Evolutionary conservation across 1,139 yeast genomes (phyloP).

Genomic region (Lodderomyces pseudojiufengensis): DNA sequence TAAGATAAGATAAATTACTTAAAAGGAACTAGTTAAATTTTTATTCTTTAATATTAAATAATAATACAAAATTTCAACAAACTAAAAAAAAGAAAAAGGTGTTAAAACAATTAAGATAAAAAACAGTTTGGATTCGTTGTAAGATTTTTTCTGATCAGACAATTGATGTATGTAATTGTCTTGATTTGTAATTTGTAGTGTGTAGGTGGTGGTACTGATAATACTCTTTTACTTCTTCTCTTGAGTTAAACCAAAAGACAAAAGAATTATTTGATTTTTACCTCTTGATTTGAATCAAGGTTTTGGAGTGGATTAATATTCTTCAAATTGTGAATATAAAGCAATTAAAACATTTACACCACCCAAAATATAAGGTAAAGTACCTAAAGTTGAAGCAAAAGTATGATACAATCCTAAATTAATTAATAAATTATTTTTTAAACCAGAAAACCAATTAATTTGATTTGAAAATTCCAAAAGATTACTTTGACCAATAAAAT

Average conservation of each 20-base stretch:
- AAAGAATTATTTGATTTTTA: no score
- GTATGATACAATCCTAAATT: slow-evolving; percentile 37
- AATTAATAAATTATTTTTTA: slow-evolving; percentile 34
- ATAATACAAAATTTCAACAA: background rate
- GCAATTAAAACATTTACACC: slow-evolving; percentile 47
- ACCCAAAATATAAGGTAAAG: slow-evolving; percentile 47
- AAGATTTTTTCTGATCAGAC: no score
- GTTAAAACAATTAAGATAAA: background rate
- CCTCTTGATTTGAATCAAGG: no score
- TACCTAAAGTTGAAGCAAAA: slow-evolving; percentile 39
- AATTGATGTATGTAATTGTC: no score
- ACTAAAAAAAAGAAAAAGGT: background rate
- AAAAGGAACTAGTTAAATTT: no score
- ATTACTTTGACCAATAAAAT: slow-evolving; percentile 34
- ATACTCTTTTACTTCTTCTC: no score
- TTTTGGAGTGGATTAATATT: slow-evolving; percentile 26
- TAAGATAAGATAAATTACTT: background rate
- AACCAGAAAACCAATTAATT: slow-evolving; percentile 33
- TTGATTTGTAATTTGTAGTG: background rate
- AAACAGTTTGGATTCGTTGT: no score
- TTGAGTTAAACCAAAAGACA: no score
- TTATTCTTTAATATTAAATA: background rate
- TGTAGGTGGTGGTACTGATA: no score
- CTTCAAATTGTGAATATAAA: slow-evolving; percentile 49
- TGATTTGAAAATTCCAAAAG: slow-evolving; percentile 27